phyloP scores from a whole-genome alignment of 2,329 filamentous ascomycete species.

The Epicoccum nigrum region DNA sequence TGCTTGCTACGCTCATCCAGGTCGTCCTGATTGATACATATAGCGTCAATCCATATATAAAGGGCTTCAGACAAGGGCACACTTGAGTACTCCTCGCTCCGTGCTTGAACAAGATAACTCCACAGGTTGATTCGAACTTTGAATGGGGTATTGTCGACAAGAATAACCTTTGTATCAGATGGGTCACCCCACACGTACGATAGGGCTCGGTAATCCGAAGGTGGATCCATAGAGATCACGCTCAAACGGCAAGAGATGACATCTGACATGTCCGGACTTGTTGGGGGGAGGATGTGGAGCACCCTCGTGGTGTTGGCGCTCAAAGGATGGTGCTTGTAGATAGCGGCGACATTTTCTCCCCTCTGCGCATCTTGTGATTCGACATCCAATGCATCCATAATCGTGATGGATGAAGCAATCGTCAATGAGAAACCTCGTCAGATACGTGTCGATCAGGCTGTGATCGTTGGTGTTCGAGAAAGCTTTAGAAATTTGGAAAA shows the following conservation, averaged over 20 bases:
- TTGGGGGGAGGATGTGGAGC: not conserved
- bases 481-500: too few relatives aligned
- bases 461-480: too few relatives aligned
- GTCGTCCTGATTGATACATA: not conserved
- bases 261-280: not conserved
- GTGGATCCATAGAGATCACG: not conserved
- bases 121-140: not conserved
- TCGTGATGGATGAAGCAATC: too few relatives aligned
- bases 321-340: not conserved
- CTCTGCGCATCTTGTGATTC: too few relatives aligned
- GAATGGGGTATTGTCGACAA: not conserved
- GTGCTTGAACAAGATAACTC: not conserved
- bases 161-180: not conserved
- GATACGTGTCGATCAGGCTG: too few relatives aligned
- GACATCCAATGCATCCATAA: too few relatives aligned
- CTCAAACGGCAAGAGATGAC: not conserved
- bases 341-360: not conserved
- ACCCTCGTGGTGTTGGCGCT: not conserved
- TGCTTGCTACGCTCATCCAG: not conserved
- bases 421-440: too few relatives aligned
- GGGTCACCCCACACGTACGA: not conserved
- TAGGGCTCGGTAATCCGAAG: not conserved
- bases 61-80: too few relatives aligned
- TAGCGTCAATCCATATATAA: not conserved
- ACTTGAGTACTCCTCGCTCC: not conserved